phyloP scores from a whole-genome alignment of 1,284 basidiomycete species.

The Pholiota adiposa region DNA sequence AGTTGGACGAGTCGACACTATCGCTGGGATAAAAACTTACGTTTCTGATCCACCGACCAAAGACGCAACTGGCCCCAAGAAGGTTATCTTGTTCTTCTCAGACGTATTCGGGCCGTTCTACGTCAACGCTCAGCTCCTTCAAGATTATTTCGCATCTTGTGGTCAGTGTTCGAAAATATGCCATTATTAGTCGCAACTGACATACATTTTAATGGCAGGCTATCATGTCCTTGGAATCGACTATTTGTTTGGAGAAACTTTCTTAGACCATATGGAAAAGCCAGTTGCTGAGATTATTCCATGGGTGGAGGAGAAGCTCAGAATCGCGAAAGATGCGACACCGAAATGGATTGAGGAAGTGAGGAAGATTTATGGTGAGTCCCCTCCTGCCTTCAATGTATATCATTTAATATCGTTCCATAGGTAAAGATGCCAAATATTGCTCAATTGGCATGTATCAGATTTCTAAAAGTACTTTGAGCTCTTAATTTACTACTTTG shows the following conservation, averaged over 20 bases:
- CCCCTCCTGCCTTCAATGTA: background rate
- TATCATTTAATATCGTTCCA: constrained; percentile 37
- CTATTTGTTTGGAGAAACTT: constrained; percentile 59
- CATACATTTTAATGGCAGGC: constrained; percentile 53
- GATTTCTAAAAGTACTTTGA: background rate
- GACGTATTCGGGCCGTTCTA: constrained; percentile 51
- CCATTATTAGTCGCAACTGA: constrained; percentile 17
- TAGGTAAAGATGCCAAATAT: too few relatives aligned
- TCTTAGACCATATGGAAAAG: constrained; percentile 41
- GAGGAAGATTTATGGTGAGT: constrained; percentile 43
- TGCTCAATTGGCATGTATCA: too few relatives aligned
- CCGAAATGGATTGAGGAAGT: constrained; percentile 57
- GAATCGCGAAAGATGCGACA: constrained; percentile 38
- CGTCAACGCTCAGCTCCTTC: constrained; percentile 51
- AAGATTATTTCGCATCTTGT: constrained; percentile 50
- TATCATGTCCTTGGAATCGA: constrained; percentile 57
- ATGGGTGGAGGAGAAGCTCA: constrained; percentile 43
- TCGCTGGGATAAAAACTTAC: constrained; percentile 56
- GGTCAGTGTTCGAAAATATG: constrained; percentile 44
- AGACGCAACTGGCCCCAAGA: constrained; percentile 30
- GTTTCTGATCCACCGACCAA: constrained; percentile 46
- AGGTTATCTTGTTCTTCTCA: constrained; percentile 51
- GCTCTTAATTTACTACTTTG: too few relatives aligned
- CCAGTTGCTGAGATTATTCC: constrained; percentile 41
- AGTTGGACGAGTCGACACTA: constrained; percentile 42